A percentile compares a stretch with the other conserved stretches of the same genome.
These are phyloP conservation scores for Cenchrus purpureus DNA, from an alignment of 176 grass and related monocot species.

Conservation along the genomic window DNA sequence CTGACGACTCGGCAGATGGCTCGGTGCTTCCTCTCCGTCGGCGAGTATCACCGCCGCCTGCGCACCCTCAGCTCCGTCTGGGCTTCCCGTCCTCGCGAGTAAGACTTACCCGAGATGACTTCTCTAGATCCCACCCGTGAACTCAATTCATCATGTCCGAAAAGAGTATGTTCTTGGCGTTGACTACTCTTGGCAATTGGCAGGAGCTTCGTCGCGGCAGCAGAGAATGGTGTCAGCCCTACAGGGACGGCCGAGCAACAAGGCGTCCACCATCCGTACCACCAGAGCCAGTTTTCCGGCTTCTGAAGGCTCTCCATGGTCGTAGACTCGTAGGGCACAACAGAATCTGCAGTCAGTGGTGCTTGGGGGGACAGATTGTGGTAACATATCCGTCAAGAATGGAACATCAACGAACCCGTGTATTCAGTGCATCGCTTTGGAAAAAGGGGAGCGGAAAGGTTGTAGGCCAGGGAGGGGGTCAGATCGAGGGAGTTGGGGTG, in stretches of 20 bases:
- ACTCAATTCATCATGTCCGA: neutral
- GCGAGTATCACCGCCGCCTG: constrained; percentile 87
- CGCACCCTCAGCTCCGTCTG: constrained; percentile 91
- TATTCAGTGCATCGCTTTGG: constrained; percentile 12
- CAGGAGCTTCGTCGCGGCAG: constrained; percentile 42
- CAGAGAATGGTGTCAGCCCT: constrained; percentile 53
- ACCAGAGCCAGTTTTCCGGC: constrained; percentile 60
- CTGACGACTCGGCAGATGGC: constrained; percentile 80
- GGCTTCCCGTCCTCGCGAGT: constrained; percentile 78
- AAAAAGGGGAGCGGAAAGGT: constrained; percentile 12
- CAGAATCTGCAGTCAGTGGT: constrained; percentile 35
- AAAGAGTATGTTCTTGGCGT: neutral
- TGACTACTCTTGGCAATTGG: neutral
- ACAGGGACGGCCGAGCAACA: constrained; percentile 55
- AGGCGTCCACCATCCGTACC: constrained; percentile 35
- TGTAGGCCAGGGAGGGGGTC: neutral
- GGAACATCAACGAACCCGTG: constrained; percentile 13
- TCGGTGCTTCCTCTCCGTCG: constrained; percentile 71
- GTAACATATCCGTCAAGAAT: constrained; percentile 37
- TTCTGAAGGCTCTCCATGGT: constrained; percentile 32
- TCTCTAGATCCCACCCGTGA: neutral
- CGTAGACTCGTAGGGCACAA: constrained; percentile 3
- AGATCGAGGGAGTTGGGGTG: constrained; percentile 5
- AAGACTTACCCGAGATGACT: constrained; percentile 1
- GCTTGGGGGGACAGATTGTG: constrained; percentile 8